Evolutionary conservation across 768 basidiomycete species (phyloP).

Genomic region (Sarcodon aspratus): DNA sequence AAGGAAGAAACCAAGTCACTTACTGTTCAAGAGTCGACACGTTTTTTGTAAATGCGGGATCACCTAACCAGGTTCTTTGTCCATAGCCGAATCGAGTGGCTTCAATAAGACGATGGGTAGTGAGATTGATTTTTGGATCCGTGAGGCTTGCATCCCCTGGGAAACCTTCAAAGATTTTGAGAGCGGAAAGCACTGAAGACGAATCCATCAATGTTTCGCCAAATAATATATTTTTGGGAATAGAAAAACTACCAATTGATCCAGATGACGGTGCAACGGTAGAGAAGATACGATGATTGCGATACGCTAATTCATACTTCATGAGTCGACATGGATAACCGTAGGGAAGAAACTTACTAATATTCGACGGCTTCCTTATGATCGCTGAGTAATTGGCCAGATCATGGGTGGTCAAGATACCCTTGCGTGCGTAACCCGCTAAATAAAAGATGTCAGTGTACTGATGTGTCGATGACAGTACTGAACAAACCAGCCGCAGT

Average conservation of each 20-base stretch:
- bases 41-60: constrained; percentile 26
- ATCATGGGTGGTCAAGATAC: constrained; percentile 71
- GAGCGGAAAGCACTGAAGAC: neutral
- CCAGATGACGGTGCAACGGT: constrained; percentile 28
- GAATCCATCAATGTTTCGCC: too few species aligned
- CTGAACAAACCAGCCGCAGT: neutral
- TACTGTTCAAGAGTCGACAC: constrained; percentile 21
- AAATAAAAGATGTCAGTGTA: constrained; percentile 7
- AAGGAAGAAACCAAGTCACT: neutral
- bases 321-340: too few species aligned
- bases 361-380: constrained; percentile 14
- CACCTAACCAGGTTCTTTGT: constrained; percentile 19
- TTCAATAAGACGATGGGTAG: constrained; percentile 23
- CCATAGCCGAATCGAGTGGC: constrained; percentile 24
- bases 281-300: constrained; percentile 19
- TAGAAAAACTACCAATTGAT: constrained; percentile 21
- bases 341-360: too few species aligned
- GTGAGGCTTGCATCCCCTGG: constrained; percentile 8
- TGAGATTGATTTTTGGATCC: constrained; percentile 19
- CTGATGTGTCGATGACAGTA: constrained; percentile 4
- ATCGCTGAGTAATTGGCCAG: constrained; percentile 49
- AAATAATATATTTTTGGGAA: constrained; percentile 22
- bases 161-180: neutral
- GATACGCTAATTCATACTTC: too few species aligned
- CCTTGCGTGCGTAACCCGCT: constrained; percentile 50